Base-by-base conservation (phyloP, 352 stramenopile species). In the Phytophthora lateralis region DNA sequence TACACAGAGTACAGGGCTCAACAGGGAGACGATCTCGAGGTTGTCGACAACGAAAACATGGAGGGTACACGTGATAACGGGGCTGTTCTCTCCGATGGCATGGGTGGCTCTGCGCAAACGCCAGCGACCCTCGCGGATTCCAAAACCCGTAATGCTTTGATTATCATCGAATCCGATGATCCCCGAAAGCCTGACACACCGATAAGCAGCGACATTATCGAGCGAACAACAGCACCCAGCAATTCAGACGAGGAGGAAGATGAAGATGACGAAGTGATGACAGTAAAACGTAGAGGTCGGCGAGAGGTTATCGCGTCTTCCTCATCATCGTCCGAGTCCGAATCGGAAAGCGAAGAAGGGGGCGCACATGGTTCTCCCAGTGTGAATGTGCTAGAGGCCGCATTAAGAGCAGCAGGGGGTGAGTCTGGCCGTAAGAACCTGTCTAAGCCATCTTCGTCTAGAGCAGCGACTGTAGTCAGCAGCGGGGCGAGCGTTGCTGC, bases 321-420 rank as follows among this genome's bases (percentile, higher is more conserved):
- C n/a, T 72, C 63, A 11, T 78, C 66, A 3, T 75, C 61, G 1
- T 85, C 70, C 7, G 76, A 76, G 17, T 78, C 66, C 10, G 73
- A 82, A 14, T 68, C 65, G 11, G 65, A 76, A 51, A 66, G 66
- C 2, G 65, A 74, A 3, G 60, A 72, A 6, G 51, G 52, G 3
- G 57, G 60, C 17, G 21, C 29, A 11, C 43, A 45, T 21, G 41
- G 60, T 14, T 43, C 26, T 11, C 24, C 47, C 1, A 71, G 42
- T 21, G 53, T 49, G 12, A 90, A 86, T 51, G 73, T 69, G n/a
- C 54, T 91, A 0, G 80, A 90, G 38, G 81, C 84, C 15, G 81
- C 84, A 18, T 62, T 90, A 6, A 77, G 69, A 59, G 79, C 79
- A 38, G 71, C 66, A 37, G 54, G 63, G 9, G 48, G 53, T 30